A percentile compares a stretch with the other conserved stretches of the same genome.
Evolutionary conservation across 164 flowering plant genomes (phyloP).

Genomic region (Platanus orientalis): DNA sequence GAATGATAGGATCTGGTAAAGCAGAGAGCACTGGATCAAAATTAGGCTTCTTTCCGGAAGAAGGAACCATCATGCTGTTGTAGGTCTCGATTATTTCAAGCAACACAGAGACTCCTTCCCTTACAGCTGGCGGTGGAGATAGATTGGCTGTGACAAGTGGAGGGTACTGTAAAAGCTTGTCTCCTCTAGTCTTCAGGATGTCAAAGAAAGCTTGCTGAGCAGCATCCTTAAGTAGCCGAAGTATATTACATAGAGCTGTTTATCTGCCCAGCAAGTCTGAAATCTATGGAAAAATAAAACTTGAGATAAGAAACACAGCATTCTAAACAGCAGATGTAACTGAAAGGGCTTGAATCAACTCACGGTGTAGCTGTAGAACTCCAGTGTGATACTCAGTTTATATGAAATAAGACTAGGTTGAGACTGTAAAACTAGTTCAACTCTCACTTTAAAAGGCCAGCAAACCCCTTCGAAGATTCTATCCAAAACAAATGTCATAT

Average conservation of each 20-base stretch:
- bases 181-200: constrained; percentile 81
- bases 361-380: constrained; percentile 89
- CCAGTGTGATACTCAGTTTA: constrained; percentile 83
- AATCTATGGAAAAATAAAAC: constrained; percentile 38
- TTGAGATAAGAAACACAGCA: neutral
- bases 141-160: constrained; percentile 91
- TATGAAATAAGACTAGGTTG: constrained; percentile 90
- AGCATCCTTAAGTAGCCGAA: constrained; percentile 86
- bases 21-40: constrained; percentile 91
- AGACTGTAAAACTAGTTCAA: constrained; percentile 96
- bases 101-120: constrained; percentile 79
- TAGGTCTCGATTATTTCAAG: constrained; percentile 81
- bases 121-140: constrained; percentile 86
- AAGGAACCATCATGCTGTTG: constrained; percentile 85
- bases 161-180: constrained; percentile 88
- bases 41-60: constrained; percentile 64
- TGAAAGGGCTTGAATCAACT: constrained; percentile 26
- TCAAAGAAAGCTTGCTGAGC: constrained; percentile 89
- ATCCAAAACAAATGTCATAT: constrained; percentile 80
- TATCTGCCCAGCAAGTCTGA: constrained; percentile 86
- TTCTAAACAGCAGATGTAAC: neutral
- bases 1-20: constrained; percentile 84
- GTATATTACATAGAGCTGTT: constrained; percentile 80
- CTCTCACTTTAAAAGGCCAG: constrained; percentile 96
- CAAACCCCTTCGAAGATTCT: constrained; percentile 98